Percentiles rank a stretch among this genome's conserved stretches.
These are phyloP conservation scores for Tetrapyrgos nigripes DNA, from an alignment of 1,284 basidiomycete species.

Conservation along the genomic window DNA sequence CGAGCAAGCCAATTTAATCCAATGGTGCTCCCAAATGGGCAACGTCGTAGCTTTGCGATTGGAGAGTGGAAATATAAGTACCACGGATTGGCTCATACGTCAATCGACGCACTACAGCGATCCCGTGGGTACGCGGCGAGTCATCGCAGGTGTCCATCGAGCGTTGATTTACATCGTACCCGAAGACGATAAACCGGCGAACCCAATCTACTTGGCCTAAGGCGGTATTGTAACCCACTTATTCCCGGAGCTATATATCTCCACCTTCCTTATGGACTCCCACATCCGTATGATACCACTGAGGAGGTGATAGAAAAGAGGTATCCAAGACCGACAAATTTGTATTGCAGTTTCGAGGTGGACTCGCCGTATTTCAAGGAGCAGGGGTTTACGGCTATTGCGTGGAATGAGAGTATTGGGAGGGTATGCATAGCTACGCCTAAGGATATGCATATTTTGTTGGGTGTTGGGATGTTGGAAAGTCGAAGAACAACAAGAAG, in stretches of 20 bases:
- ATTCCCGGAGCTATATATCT: conserved; percentile 17
- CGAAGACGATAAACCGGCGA: conserved; percentile 38
- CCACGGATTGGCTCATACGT: conserved; percentile 27
- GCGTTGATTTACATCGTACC: conserved; percentile 53
- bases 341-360: conserved; percentile 5
- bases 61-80: too few species aligned
- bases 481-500: too few species aligned
- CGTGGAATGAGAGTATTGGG: conserved; percentile 54
- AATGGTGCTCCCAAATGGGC: too few species aligned
- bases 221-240: conserved; percentile 41
- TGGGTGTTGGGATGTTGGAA: too few species aligned
- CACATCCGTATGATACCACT: neutral
- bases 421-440: conserved; percentile 45
- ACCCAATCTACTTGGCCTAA: conserved; percentile 39
- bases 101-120: conserved; percentile 36
- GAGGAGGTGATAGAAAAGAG: conserved; percentile 19
- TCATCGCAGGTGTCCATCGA: conserved; percentile 55
- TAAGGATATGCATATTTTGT: conserved; percentile 35
- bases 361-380: conserved; percentile 8
- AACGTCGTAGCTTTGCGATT: too few species aligned
- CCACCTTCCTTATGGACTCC: too few species aligned
- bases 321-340: conserved; percentile 4
- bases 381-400: conserved; percentile 43
- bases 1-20: too few species aligned
- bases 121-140: conserved; percentile 35